Percentiles rank a stretch among this genome's conserved stretches.
These are phyloP conservation scores for Areca catechu DNA, from an alignment of 176 grass and related monocot species.

Conservation along the genomic window DNA sequence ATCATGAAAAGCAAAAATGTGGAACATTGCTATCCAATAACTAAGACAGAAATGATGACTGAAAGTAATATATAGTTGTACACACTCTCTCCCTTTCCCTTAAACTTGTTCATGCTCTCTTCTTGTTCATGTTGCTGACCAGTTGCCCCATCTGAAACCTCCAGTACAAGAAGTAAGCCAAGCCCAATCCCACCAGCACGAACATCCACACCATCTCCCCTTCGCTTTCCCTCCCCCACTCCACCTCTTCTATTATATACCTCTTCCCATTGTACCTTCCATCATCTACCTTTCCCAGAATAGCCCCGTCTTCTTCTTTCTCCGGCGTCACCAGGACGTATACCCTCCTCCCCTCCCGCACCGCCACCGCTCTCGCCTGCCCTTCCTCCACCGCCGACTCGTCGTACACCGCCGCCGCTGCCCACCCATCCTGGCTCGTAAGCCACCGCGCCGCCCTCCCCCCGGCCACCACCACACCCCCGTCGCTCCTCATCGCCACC, in stretches of 20 bases:
- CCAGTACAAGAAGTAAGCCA: constrained; percentile 71
- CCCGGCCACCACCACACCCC: constrained; percentile 33
- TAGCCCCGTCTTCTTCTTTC: not conserved
- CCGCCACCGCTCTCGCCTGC: constrained; percentile 30
- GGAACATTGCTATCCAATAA: too few relatives aligned
- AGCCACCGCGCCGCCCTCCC: constrained; percentile 25
- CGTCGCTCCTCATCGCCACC: constrained; percentile 30
- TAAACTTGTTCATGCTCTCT: constrained; percentile 17
- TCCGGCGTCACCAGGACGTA: constrained; percentile 43
- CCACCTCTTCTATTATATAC: constrained; percentile 71
- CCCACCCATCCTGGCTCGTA: constrained; percentile 60
- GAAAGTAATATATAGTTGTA: too few relatives aligned
- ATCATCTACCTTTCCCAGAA: not conserved
- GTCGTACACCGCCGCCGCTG: constrained; percentile 29
- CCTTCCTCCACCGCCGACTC: constrained; percentile 12
- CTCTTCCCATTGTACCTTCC: not conserved
- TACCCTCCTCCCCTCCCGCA: constrained; percentile 50
- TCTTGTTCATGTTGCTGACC: constrained; percentile 71
- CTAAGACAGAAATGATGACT: too few relatives aligned
- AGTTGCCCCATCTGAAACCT: constrained; percentile 89
- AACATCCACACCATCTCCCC: constrained; percentile 61
- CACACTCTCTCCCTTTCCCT: too few relatives aligned
- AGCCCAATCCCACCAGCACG: constrained; percentile 44
- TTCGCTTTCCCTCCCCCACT: constrained; percentile 50
- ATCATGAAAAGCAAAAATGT: too few relatives aligned